Conservation (phyloP, 768 basidiomycete species). For the Tulasnella sp. region DNA sequence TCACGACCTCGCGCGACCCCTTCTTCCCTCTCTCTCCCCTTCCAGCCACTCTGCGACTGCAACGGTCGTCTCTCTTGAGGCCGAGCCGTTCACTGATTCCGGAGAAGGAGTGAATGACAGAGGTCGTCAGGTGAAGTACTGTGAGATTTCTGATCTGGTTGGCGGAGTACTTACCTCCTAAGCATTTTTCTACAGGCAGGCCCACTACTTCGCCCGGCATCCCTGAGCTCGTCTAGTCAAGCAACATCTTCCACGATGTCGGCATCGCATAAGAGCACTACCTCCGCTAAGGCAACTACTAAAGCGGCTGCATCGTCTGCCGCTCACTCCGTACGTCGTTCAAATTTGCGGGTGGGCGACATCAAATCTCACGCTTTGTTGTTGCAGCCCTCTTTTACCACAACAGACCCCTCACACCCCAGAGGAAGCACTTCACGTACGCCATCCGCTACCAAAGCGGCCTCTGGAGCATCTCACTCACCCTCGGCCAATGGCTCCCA, state of each 20-base stretch:
- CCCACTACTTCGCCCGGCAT: neutral
- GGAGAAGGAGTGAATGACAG: neutral
- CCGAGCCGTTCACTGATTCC: neutral
- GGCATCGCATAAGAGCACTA: neutral
- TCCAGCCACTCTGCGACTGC: neutral
- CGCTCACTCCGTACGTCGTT: neutral
- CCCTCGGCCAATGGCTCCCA: neutral
- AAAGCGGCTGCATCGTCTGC: neutral
- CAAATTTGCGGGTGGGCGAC: neutral
- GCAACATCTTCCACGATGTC: neutral
- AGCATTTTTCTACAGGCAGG: neutral
- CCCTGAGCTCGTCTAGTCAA: neutral
- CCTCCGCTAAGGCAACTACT: neutral
- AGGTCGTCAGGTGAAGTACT: neutral
- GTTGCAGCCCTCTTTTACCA: neutral
- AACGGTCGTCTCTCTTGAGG: neutral
- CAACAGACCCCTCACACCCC: neutral
- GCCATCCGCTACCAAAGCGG: neutral
- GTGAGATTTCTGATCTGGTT: neutral
- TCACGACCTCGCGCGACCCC: neutral
- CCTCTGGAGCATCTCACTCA: neutral
- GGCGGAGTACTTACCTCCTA: neutral
- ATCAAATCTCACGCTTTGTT: neutral
- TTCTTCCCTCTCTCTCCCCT: neutral
- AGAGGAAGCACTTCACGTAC: neutral